Conservation (phyloP, 345 rosid genomes). For the Brassica carinata region DNA sequence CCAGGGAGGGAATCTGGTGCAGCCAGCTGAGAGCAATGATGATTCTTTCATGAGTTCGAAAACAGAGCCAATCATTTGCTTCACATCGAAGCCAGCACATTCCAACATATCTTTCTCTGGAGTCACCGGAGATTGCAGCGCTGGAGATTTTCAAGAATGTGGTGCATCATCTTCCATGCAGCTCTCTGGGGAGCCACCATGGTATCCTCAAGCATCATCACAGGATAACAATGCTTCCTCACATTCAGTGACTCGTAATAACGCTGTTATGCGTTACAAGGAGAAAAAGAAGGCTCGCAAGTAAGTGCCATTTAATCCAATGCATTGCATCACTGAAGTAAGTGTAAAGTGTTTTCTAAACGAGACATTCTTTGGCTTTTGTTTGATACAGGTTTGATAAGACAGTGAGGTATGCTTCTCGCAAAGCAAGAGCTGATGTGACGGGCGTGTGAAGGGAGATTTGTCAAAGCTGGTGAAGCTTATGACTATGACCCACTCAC, state of each 20-base stretch:
- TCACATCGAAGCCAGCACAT: slow-evolving; percentile 54
- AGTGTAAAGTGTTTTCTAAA: background rate
- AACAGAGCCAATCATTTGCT: slow-evolving; percentile 82
- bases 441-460: slow-evolving; percentile 97
- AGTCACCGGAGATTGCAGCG: slow-evolving; percentile 73
- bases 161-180: slow-evolving; percentile 75
- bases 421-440: slow-evolving; percentile 98
- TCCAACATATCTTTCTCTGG: slow-evolving; percentile 91
- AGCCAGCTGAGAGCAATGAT: slow-evolving; percentile 68
- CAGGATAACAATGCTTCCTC: slow-evolving; percentile 50
- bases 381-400: slow-evolving; percentile 72
- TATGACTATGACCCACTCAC: slow-evolving; percentile 90
- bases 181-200: slow-evolving; percentile 87
- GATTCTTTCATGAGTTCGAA: slow-evolving; percentile 86
- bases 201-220: slow-evolving; percentile 67
- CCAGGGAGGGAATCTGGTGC: slow-evolving; percentile 51
- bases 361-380: background rate
- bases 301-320: slow-evolving; percentile 50
- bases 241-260: slow-evolving; percentile 62
- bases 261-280: slow-evolving; percentile 96
- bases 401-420: slow-evolving; percentile 91
- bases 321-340: background rate
- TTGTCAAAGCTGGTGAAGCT: slow-evolving; percentile 95
- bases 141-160: slow-evolving; percentile 90
- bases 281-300: slow-evolving; percentile 93